phyloP scores from a whole-genome alignment of 768 basidiomycete species.

The Crassisporium funariophilum region DNA sequence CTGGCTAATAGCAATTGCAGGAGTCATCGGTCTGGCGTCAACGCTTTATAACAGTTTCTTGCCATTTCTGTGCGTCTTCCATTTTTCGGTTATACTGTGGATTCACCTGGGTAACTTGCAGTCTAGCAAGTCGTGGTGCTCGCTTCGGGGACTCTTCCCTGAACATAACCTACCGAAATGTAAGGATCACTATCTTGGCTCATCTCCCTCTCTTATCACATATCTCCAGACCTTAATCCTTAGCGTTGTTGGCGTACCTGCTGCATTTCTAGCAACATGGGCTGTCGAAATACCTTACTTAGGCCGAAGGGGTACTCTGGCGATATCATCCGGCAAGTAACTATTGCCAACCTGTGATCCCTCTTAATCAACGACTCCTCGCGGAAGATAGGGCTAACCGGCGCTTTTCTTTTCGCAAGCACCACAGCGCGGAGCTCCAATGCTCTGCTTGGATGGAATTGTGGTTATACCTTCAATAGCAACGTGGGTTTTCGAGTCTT shows the following conservation, averaged over 20 bases:
- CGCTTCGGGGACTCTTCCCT: slow-evolving; percentile 66
- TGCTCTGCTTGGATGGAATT: slow-evolving; percentile 76
- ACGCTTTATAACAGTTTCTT: slow-evolving; percentile 61
- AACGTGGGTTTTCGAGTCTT: slow-evolving; percentile 42
- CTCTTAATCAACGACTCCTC: slow-evolving; percentile 46
- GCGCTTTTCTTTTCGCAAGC: slow-evolving; percentile 69
- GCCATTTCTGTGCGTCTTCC: slow-evolving; percentile 17
- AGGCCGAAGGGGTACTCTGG: slow-evolving; percentile 69
- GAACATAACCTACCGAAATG: slow-evolving; percentile 74
- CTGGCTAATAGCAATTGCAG: slow-evolving; percentile 31
- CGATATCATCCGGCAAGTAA: slow-evolving; percentile 61
- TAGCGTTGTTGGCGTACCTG: slow-evolving; percentile 65
- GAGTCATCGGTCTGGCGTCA: slow-evolving; percentile 73
- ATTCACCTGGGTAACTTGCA: slow-evolving; percentile 19
- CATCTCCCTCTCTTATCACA: background rate
- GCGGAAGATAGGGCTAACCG: slow-evolving; percentile 64
- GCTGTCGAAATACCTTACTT: slow-evolving; percentile 63
- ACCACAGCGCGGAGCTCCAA: slow-evolving; percentile 72
- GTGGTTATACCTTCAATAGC: slow-evolving; percentile 63
- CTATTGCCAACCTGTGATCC: slow-evolving; percentile 13
- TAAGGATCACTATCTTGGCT: slow-evolving; percentile 31
- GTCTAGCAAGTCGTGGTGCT: slow-evolving; percentile 62
- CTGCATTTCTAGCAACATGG: slow-evolving; percentile 69
- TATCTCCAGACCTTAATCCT: slow-evolving; percentile 62
- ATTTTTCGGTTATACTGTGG: background rate